Evolutionary conservation across 225 moss, liverwort and hornwort genomes (phyloP), one percentile per base, ranked within the genome.

Genomic region (Pleurozium schreberi): DNA sequence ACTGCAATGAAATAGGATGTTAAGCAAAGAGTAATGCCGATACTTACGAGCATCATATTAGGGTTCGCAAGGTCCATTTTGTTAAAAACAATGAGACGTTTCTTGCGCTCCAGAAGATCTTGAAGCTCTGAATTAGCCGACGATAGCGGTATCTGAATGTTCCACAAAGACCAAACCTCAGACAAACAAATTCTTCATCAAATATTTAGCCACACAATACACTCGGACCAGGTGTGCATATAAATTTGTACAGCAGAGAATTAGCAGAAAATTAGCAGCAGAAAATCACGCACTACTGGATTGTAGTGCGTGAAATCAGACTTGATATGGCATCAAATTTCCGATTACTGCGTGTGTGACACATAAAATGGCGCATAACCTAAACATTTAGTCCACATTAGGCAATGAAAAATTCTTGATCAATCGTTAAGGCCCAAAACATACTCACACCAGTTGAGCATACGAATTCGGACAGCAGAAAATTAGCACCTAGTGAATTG

Each of bases 1-100:
- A 67, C 73, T 57, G 57, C 53, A 69, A 87, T 43, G 34, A 68
- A 78, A 83, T 38, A 50, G 50, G 47, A 93, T 67, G 50, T 53
- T 45, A 70, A 85, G 62, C 47, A 31, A 31, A 88, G 36, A 83
- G 57, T 47, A 43, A 88, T 52, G 49, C 84, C 12, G 68, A 38
- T 18, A 86, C 95, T 93, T 92, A 99, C 98, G 76, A 95, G 95
- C 90, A 94, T 94, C 96, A 99, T 99, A 69, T 99, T 99, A 30
- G 99, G 99, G 88, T 99, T 99, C 15, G 97, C 96, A 87, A 99
- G 96, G 83, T 97, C 99, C 99, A 99, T 96, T 93, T 97, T 99
- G 90, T 99, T 99, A 58, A 97, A 93, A 58, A 99, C 94, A 75
- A 97, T 93, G 59, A 99, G 88, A 50, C 99, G 95, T 68, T 95